Evolutionary conservation across 805 yeast genomes (phyloP).

Genomic region (Naumovozyma baii): DNA sequence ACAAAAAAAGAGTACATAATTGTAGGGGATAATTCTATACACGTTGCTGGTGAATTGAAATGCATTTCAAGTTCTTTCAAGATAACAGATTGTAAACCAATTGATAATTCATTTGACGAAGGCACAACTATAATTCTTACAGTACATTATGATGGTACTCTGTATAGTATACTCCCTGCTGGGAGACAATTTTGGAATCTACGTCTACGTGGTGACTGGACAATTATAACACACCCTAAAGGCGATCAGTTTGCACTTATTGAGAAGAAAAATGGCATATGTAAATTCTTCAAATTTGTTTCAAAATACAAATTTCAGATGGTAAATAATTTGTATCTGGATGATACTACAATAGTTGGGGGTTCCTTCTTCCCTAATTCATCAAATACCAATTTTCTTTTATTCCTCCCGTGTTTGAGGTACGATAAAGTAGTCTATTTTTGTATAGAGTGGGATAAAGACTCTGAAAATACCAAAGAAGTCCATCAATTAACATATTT

Average conservation of each 20-base stretch:
- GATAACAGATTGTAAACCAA: constrained; percentile 14
- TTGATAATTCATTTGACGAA: constrained; percentile 2
- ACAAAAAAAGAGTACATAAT: constrained; percentile 5
- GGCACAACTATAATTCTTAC: neutral
- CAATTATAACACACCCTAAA: neutral
- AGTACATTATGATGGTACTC: neutral
- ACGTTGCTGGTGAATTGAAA: constrained; percentile 7
- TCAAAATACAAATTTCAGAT: constrained; percentile 11
- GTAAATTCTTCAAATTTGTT: constrained; percentile 1
- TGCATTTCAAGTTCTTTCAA: constrained; percentile 8
- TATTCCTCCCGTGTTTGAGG: constrained; percentile 15
- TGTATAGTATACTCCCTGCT: neutral
- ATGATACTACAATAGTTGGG: constrained; percentile 10
- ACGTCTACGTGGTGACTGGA: neutral
- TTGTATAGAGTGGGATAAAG: constrained; percentile 22
- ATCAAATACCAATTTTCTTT: constrained; percentile 6
- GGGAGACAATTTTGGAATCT: neutral
- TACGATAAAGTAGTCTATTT: constrained; percentile 16
- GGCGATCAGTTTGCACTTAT: neutral
- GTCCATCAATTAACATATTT: constrained; percentile 23
- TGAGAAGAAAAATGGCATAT: neutral
- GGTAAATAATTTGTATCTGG: constrained; percentile 16
- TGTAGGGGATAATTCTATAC: constrained; percentile 11
- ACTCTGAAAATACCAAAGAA: constrained; percentile 11
- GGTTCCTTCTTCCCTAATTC: constrained; percentile 13